Evolutionary conservation across 2,329 filamentous ascomycete species (phyloP).

Genomic region (Arthrocladium fulminans): DNA sequence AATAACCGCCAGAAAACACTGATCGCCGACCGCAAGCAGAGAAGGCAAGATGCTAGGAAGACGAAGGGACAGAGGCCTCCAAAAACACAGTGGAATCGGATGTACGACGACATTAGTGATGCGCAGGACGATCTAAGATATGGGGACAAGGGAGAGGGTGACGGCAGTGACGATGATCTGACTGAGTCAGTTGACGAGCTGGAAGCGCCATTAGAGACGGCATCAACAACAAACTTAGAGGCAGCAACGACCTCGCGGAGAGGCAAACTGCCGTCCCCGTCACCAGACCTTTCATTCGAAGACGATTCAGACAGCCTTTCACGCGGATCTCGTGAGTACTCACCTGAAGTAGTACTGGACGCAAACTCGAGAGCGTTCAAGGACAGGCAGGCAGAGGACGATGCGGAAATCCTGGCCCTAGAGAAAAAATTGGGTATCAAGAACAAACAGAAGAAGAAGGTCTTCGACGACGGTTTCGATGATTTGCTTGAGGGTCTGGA

Average conservation of each 20-base stretch:
- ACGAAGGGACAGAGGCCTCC: background rate
- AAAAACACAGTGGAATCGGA: too few species aligned
- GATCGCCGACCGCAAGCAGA: conserved; percentile 4
- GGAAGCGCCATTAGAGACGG: background rate
- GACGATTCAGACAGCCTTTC: conserved; percentile 1
- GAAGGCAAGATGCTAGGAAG: background rate
- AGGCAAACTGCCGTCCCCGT: conserved; percentile 8
- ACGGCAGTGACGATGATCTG: too few species aligned
- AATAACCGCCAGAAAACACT: conserved; percentile 2
- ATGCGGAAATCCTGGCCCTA: conserved; percentile 76
- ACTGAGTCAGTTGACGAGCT: too few species aligned
- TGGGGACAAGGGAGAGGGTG: too few species aligned
- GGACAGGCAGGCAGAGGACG: conserved; percentile 65
- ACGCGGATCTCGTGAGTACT: conserved; percentile 14
- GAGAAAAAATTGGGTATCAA: conserved; percentile 81
- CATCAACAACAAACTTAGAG: background rate
- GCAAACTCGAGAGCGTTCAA: conserved; percentile 38
- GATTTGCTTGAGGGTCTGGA: conserved; percentile 64
- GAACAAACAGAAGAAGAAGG: conserved; percentile 62
- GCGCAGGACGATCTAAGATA: too few species aligned
- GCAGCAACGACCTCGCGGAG: conserved; percentile 10
- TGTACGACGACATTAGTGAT: too few species aligned
- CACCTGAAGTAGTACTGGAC: conserved; percentile 21
- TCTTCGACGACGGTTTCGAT: conserved; percentile 71
- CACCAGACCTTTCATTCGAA: conserved; percentile 6